Conservation (phyloP, 2,329 filamentous ascomycete genomes). For the Sporothrix dimorphospora region DNA sequence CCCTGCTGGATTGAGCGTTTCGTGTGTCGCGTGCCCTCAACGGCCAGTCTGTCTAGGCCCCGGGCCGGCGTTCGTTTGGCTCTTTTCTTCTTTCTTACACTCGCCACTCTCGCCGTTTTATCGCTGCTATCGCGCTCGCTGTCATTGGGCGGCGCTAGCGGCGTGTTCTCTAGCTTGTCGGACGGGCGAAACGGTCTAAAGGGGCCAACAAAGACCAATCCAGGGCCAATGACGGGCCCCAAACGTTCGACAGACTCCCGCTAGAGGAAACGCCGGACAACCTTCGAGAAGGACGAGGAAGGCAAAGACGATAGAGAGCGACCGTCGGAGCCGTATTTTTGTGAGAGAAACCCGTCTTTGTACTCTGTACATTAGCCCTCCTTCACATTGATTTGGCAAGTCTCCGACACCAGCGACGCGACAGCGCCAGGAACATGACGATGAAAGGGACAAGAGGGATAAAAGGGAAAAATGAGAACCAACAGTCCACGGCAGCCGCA, state of each 20-base stretch:
- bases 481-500: background rate
- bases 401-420: background rate
- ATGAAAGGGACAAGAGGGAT: background rate
- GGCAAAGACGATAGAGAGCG: background rate
- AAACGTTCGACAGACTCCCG: no score
- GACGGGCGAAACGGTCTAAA: no score
- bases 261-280: background rate
- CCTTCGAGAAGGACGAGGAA: background rate
- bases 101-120: background rate
- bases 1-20: background rate
- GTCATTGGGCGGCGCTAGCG: background rate
- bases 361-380: background rate
- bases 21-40: slow-evolving; percentile 3
- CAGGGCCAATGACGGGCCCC: no score
- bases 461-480: no score
- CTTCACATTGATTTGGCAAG: background rate
- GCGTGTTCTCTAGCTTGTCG: background rate
- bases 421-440: slow-evolving; percentile 8
- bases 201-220: no score
- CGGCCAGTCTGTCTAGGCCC: background rate
- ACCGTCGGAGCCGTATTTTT: background rate
- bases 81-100: background rate
- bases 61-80: background rate
- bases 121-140: background rate
- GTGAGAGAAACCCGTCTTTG: no score